A percentile compares a stretch with the other conserved stretches of the same genome.
phyloP scores from a whole-genome alignment of 2,329 filamentous ascomycete genomes.

The Penicillium sclerotigenum region DNA sequence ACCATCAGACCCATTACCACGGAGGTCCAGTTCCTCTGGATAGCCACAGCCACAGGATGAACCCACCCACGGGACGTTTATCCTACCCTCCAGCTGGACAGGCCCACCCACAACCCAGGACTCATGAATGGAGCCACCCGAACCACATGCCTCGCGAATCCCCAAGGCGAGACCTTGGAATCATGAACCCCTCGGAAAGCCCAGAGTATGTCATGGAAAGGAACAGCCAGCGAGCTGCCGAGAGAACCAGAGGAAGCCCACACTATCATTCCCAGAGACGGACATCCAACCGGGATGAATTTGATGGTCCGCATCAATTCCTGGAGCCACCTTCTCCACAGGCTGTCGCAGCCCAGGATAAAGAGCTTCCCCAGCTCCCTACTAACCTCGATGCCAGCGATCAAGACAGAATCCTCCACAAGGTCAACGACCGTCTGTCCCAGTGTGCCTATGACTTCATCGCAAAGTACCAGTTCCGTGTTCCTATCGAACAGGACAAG shows the following conservation, averaged over 20 bases:
- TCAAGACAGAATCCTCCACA: constrained; percentile 74
- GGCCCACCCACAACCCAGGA: constrained; percentile 29
- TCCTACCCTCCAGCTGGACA: constrained; percentile 34
- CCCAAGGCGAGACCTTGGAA: constrained; percentile 33
- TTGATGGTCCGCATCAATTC: constrained; percentile 82
- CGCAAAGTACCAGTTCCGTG: constrained; percentile 86
- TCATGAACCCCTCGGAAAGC: constrained; percentile 31
- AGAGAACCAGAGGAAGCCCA: constrained; percentile 30
- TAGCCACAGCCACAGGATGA: constrained; percentile 29
- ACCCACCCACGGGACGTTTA: constrained; percentile 25
- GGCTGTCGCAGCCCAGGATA: constrained; percentile 71
- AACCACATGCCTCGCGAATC: constrained; percentile 31
- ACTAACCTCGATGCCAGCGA: constrained; percentile 80
- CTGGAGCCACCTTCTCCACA: constrained; percentile 69
- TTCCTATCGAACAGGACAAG: constrained; percentile 79
- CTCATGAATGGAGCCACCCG: constrained; percentile 36
- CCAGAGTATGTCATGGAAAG: constrained; percentile 39
- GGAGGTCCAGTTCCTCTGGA: constrained; percentile 28
- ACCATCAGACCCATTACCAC: constrained; percentile 31
- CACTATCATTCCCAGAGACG: constrained; percentile 57
- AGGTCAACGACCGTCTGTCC: constrained; percentile 80
- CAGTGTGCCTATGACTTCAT: constrained; percentile 88
- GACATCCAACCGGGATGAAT: constrained; percentile 80
- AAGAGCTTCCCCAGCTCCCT: constrained; percentile 75
- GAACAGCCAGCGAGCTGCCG: constrained; percentile 32